phyloP scores from a whole-genome alignment of 805 yeast species.

The Wickerhamomyces rabaulensis region DNA sequence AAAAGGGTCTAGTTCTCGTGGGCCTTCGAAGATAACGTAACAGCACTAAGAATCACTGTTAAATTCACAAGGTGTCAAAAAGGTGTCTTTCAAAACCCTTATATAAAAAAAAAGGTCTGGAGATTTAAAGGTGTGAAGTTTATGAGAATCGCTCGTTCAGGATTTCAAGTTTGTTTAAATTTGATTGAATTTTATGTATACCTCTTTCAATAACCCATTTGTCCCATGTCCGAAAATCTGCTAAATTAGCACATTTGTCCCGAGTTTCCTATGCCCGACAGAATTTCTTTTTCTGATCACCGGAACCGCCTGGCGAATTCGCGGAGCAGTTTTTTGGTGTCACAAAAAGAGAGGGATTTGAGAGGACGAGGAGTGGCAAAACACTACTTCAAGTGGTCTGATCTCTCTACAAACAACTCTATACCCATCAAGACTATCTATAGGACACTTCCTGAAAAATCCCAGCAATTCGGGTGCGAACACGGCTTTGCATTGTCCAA shows the following conservation, averaged over 20 bases:
- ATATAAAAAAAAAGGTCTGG: neutral
- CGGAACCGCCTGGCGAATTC: neutral
- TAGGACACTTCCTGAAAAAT: too few species aligned
- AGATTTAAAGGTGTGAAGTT: neutral
- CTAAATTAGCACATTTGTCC: neutral
- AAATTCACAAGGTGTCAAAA: neutral
- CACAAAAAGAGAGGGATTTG: too few species aligned
- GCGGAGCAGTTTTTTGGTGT: too few species aligned
- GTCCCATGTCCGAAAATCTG: neutral
- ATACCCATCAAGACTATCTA: too few species aligned
- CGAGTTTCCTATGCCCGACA: neutral
- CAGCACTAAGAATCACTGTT: neutral
- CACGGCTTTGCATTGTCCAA: neutral
- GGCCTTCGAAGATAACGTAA: neutral
- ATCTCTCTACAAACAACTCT: too few species aligned
- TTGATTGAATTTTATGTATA: neutral
- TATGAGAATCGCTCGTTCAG: neutral
- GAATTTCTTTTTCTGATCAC: neutral
- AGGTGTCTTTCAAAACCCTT: neutral
- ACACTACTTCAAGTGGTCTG: too few species aligned
- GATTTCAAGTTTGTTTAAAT: neutral
- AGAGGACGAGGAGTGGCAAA: too few species aligned
- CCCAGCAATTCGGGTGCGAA: neutral
- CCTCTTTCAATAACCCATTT: neutral
- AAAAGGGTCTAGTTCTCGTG: neutral